A percentile compares a stretch with the other conserved stretches of the same genome.
phyloP scores from a whole-genome alignment of 306 rosid species.

The Fagus sylvatica region DNA sequence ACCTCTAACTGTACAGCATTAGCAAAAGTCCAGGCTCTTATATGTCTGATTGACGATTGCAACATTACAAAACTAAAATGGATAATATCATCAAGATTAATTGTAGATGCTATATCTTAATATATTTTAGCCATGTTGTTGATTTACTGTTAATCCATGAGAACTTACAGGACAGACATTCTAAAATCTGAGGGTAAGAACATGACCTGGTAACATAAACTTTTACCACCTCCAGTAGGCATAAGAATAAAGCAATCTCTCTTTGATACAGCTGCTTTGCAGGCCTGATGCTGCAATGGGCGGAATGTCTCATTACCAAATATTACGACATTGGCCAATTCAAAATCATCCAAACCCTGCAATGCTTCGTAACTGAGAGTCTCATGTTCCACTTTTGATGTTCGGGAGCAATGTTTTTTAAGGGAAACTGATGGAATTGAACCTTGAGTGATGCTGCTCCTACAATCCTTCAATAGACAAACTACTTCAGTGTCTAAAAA shows the following conservation, averaged over 20 bases:
- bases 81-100: background rate
- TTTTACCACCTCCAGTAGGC: slow-evolving; percentile 99
- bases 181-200: slow-evolving; percentile 34
- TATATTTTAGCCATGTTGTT: slow-evolving; percentile 7
- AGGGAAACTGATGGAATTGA: slow-evolving; percentile 46
- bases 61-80: background rate
- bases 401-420: slow-evolving; percentile 33
- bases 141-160: slow-evolving; percentile 11
- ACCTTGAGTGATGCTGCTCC: slow-evolving; percentile 59
- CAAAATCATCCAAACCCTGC: slow-evolving; percentile 73
- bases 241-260: slow-evolving; percentile 87
- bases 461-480: slow-evolving; percentile 50
- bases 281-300: slow-evolving; percentile 91
- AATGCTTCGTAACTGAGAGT: slow-evolving; percentile 66
- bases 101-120: background rate
- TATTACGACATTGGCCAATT: slow-evolving; percentile 86
- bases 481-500: slow-evolving; percentile 28
- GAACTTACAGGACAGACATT: slow-evolving; percentile 1
- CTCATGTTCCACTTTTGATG: slow-evolving; percentile 34
- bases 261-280: slow-evolving; percentile 72
- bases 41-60: background rate
- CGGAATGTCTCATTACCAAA: slow-evolving; percentile 79
- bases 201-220: slow-evolving; percentile 92
- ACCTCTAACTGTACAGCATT: background rate
- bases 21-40: background rate